Evolutionary conservation across 2,329 filamentous ascomycete species (phyloP), one percentile per base, ranked within the genome.

Genomic region (Botrytis medusae): DNA sequence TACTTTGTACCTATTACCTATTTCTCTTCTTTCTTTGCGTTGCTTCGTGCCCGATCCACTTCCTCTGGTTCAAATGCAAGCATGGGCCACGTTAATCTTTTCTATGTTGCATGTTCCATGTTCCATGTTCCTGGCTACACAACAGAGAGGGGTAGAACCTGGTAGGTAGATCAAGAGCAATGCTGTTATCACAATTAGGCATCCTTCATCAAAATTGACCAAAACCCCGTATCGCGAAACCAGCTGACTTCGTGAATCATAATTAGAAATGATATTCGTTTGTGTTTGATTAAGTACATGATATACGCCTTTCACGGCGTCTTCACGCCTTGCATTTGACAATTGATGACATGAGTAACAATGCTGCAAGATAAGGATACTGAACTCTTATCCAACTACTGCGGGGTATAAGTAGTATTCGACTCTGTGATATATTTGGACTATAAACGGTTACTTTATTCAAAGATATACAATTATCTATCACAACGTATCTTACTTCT

Each of bases 291-390:
- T 37, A 14, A 37, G 4, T 65, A 22, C 12, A 60, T 60, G 29
- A 62, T 42, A 29, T 42, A 12, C 29, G 25, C 63, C 20, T 37
- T 54, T 34, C 46, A 25, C 63, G 46, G 32, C 32, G 25, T 34
- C 29, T n/a, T 51, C 32, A 67, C 63, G 63, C 63, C 44, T n/a
- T 67, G 20, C 32, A 34, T 67, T 54, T 67, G 64, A 40, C 46
- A 37, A 40, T 14, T n/a, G 46, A n/a, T n/a, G 34, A 37, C 10
- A 12, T 67, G 64, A 16, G 34, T 6, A 54, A 25, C 20, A 34
- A 25, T 32, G 14, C n/a, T 29, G n/a, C 14, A 54, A 54, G 51
- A 54, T 54, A 54, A 54, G 51, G 12, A 51, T 37, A 37, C n/a
- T 9, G 3, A 32, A 51, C 20, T 29, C 20, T 51, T 37, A 29